Evolutionary conservation across 1,284 basidiomycete genomes (phyloP).

Genomic region (Melanopsichium pennsylvanicum): DNA sequence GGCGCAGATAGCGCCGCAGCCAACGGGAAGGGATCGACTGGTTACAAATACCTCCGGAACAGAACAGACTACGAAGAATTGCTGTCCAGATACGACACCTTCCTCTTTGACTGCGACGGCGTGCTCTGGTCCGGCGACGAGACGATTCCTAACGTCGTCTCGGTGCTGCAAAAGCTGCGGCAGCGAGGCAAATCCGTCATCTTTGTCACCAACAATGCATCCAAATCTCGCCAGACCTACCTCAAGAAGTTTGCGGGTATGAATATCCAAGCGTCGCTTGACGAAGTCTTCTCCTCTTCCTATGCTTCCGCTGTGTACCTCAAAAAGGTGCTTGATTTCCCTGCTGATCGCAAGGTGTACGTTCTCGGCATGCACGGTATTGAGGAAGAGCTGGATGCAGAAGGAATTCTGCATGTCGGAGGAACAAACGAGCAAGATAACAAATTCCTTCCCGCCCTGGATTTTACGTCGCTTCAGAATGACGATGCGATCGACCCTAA

Average conservation of each 20-base stretch:
- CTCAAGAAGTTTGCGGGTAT: constrained; percentile 89
- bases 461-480: constrained; percentile 72
- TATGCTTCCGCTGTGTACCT: constrained; percentile 93
- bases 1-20: constrained; percentile 1
- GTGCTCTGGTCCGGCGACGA: constrained; percentile 81
- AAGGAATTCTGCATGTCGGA: constrained; percentile 81
- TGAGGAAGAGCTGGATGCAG: constrained; percentile 87
- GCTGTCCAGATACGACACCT: constrained; percentile 59
- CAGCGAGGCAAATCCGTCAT: constrained; percentile 81
- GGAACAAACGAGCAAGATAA: constrained; percentile 87
- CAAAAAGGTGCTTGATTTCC: constrained; percentile 85
- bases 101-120: constrained; percentile 83
- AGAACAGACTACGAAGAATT: constrained; percentile 44
- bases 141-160: constrained; percentile 50
- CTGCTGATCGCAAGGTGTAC: constrained; percentile 91
- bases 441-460: constrained; percentile 76
- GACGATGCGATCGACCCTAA: constrained; percentile 73
- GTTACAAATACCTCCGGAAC: constrained; percentile 46
- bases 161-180: constrained; percentile 67
- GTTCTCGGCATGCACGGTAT: constrained; percentile 91
- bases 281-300: constrained; percentile 94
- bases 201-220: constrained; percentile 99
- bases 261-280: constrained; percentile 78
- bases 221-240: constrained; percentile 85
- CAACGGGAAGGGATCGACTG: neutral